Evolutionary conservation across 2,329 filamentous ascomycete species (phyloP).

Genomic region (Verticillium nubilum): DNA sequence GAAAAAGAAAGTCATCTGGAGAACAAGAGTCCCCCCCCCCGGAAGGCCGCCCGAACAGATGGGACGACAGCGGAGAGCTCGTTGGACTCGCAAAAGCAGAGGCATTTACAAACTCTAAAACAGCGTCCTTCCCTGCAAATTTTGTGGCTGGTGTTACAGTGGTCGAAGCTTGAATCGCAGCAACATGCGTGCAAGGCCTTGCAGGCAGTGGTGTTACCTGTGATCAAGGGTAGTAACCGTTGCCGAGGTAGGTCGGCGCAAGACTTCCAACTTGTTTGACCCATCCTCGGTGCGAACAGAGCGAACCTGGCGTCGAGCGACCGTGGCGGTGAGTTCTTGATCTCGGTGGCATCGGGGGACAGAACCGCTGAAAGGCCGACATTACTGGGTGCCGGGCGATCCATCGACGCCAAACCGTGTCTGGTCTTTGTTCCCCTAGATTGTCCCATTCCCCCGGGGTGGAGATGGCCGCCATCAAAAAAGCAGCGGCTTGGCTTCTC

Average conservation of each 20-base stretch:
- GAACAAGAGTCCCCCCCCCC: conserved; percentile 5
- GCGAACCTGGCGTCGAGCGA: neutral
- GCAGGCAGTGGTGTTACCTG: neutral
- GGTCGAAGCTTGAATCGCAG: neutral
- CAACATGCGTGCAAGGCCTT: neutral
- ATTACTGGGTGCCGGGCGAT: neutral
- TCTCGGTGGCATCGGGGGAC: neutral
- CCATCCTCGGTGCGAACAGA: neutral
- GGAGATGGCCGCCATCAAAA: neutral
- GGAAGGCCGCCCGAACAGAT: conserved; percentile 1
- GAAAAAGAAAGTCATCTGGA: conserved; percentile 9
- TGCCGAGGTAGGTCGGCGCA: neutral
- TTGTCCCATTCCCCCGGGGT: neutral
- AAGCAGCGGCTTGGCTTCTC: conserved; percentile 9
- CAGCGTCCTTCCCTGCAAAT: conserved; percentile 6
- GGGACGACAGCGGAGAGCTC: conserved; percentile 5
- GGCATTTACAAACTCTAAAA: conserved; percentile 9
- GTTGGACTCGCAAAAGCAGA: neutral
- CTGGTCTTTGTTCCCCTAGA: neutral
- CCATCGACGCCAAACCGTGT: neutral
- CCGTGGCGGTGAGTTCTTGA: neutral
- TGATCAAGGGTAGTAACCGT: neutral
- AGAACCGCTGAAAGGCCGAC: neutral
- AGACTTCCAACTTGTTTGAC: neutral
- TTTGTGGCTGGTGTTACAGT: neutral